Conservation (phyloP, 768 basidiomycete species). For the Suillus spraguei region DNA sequence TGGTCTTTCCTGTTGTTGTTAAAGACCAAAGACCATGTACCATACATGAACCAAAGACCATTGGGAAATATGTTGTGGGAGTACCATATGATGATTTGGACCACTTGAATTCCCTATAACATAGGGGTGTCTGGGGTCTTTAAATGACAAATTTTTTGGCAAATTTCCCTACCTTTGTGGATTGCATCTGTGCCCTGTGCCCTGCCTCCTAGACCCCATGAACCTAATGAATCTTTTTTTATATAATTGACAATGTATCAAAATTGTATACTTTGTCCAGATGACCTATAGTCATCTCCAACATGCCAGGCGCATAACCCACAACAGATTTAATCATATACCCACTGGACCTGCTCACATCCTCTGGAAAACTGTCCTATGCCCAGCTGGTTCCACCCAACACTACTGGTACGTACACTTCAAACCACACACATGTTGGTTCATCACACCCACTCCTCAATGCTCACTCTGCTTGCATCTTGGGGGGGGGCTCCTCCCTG, state of each 20-base stretch:
- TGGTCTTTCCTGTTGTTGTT: neutral
- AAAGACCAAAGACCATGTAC: neutral
- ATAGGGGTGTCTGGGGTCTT: constrained; percentile 2
- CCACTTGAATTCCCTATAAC: neutral
- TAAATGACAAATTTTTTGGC: neutral
- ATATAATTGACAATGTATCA: neutral
- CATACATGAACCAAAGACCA: no score
- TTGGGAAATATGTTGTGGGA: neutral
- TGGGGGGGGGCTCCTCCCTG: no score
- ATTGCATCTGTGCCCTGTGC: neutral
- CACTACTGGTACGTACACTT: neutral
- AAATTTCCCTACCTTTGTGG: neutral
- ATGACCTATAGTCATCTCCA: neutral
- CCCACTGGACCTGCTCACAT: neutral
- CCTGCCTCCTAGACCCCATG: neutral
- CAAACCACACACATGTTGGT: no score
- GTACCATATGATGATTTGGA: no score
- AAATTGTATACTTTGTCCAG: neutral
- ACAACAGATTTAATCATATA: neutral
- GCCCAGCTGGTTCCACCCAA: neutral
- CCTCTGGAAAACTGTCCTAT: neutral
- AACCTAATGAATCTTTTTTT: neutral
- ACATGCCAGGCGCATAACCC: neutral
- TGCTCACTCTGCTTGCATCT: no score
- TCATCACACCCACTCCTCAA: no score